These are phyloP conservation scores for Lentinula lateritia DNA, from an alignment of 768 basidiomycete species.

Conservation along the genomic window DNA sequence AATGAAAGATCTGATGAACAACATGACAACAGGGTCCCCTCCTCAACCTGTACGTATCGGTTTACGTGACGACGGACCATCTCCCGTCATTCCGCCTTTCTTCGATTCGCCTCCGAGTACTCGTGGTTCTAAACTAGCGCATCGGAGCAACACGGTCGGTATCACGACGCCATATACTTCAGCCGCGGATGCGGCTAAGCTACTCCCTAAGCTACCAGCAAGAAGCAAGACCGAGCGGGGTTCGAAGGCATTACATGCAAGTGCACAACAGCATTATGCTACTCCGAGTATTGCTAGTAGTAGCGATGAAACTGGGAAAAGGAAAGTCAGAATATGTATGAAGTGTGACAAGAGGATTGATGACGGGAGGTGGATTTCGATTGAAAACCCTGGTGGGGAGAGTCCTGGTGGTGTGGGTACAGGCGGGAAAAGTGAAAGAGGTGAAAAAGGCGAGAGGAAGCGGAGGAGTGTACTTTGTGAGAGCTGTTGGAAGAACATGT, in stretches of 20 bases:
- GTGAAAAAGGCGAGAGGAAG: not conserved
- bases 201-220: conserved; percentile 48
- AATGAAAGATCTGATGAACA: conserved; percentile 48
- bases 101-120: not conserved
- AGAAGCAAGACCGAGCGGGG: conserved; percentile 43
- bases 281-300: not conserved
- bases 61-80: conserved; percentile 1
- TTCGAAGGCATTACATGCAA: conserved; percentile 7
- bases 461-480: conserved; percentile 64
- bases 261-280: conserved; percentile 19
- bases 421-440: not conserved
- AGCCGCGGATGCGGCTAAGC: conserved; percentile 27
- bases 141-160: conserved; percentile 50
- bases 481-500: conserved; percentile 93
- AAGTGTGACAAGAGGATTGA: conserved; percentile 67
- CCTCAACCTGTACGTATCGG: not conserved
- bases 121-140: conserved; percentile 14
- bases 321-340: conserved; percentile 44
- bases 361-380: conserved; percentile 78
- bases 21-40: conserved; percentile 11
- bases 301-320: conserved; percentile 21
- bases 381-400: conserved; percentile 47
- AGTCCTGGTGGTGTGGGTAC: conserved; percentile 15
- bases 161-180: conserved; percentile 25
- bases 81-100: not conserved